A percentile compares a stretch with the other conserved stretches of the same genome.
Evolutionary conservation across 2,329 filamentous ascomycete genomes (phyloP).

Genomic region (Epichloe sp.): DNA sequence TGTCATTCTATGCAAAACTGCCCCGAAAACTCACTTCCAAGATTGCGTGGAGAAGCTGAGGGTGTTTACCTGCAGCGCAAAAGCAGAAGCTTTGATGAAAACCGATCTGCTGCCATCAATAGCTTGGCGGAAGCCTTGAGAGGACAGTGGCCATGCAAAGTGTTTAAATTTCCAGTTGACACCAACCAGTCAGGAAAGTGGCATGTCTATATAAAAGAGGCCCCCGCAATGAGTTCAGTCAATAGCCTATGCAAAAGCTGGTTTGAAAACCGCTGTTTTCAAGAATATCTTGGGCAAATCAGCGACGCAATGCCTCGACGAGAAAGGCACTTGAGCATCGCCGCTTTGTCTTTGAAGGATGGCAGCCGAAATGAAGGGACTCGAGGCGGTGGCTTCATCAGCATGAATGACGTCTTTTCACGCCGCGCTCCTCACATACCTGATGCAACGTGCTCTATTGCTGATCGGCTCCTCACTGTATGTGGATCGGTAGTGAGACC

Average conservation of each 20-base stretch:
- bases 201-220: slow-evolving; percentile 4
- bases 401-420: neutral
- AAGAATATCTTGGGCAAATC: neutral
- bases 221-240: neutral
- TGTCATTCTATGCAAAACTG: neutral
- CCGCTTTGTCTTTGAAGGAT: neutral
- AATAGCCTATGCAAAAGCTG: slow-evolving; percentile 7
- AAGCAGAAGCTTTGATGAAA: neutral
- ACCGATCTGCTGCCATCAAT: neutral
- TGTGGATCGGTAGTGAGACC: neutral
- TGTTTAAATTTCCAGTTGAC: neutral
- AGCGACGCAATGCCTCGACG: neutral
- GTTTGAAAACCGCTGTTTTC: neutral
- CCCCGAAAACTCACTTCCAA: neutral
- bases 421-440: neutral
- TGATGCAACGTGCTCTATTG: neutral
- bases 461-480: neutral
- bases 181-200: neutral
- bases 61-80: neutral
- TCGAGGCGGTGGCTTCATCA: neutral
- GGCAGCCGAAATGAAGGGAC: neutral
- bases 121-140: neutral
- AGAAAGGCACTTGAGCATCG: neutral
- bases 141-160: neutral
- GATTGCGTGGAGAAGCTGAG: neutral